These are phyloP conservation scores for Areca catechu DNA, from an alignment of 176 grass and related monocot species.

Conservation along the genomic window DNA sequence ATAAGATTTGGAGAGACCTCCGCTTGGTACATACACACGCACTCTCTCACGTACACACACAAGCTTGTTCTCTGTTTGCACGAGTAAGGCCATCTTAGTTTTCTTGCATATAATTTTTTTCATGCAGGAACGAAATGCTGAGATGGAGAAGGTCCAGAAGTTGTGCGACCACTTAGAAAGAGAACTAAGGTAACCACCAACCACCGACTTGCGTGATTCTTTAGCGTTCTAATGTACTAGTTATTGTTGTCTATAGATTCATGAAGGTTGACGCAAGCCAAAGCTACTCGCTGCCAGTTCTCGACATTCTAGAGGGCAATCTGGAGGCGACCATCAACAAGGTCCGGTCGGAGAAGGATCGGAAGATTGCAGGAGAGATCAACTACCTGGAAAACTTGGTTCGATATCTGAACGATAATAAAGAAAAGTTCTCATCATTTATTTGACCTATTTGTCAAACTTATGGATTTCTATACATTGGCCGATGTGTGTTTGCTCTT, in stretches of 20 bases:
- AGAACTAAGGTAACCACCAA: slow-evolving; percentile 44
- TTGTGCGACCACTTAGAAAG: slow-evolving; percentile 79
- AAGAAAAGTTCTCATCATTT: no score
- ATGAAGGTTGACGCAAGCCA: slow-evolving; percentile 62
- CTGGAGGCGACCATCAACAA: slow-evolving; percentile 63
- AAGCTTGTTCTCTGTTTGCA: neutral
- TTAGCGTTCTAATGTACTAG: no score
- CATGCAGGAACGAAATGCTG: slow-evolving; percentile 54
- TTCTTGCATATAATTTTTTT: neutral
- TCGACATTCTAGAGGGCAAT: slow-evolving; percentile 62
- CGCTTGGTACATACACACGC: slow-evolving; percentile 33
- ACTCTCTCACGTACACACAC: neutral
- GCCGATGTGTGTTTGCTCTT: neutral
- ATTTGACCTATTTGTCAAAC: no score
- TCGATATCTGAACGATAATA: no score
- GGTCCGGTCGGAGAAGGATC: slow-evolving; percentile 71
- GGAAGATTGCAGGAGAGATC: slow-evolving; percentile 73
- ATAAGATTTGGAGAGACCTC: slow-evolving; percentile 56
- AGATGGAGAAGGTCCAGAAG: slow-evolving; percentile 59
- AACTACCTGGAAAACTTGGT: slow-evolving; percentile 55
- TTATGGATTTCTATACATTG: no score
- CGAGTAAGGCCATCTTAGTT: no score
- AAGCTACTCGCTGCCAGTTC: slow-evolving; percentile 56
- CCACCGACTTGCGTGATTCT: neutral
- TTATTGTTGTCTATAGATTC: slow-evolving; percentile 25